These are phyloP conservation scores for Chytriomyces sp. DNA, from an alignment of 192 early-diverging fungal genomes.

Conservation along the genomic window DNA sequence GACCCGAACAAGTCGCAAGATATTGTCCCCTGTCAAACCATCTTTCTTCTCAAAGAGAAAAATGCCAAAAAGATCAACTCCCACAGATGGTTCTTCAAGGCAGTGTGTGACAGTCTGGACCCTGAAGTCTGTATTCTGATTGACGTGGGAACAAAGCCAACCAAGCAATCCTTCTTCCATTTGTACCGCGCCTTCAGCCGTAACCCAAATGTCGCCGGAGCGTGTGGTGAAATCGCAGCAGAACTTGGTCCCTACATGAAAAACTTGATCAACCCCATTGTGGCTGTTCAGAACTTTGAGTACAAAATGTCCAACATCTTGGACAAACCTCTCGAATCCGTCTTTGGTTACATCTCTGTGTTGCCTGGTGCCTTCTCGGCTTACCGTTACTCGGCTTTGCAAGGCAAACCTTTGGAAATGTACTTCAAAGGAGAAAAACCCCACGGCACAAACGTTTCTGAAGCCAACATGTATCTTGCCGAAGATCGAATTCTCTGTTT, in stretches of 20 bases:
- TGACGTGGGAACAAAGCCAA: slow-evolving; percentile 77
- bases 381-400: slow-evolving; percentile 85
- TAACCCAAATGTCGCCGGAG: slow-evolving; percentile 72
- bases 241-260: slow-evolving; percentile 64
- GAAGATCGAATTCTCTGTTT: slow-evolving; percentile 95
- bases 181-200: slow-evolving; percentile 68
- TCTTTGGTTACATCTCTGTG: slow-evolving; percentile 87
- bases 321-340: slow-evolving; percentile 93
- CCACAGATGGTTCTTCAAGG: slow-evolving; percentile 78
- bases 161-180: slow-evolving; percentile 57
- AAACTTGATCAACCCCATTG: slow-evolving; percentile 82
- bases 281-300: slow-evolving; percentile 97
- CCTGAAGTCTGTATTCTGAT: slow-evolving; percentile 74
- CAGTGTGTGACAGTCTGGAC: slow-evolving; percentile 67
- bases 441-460: slow-evolving; percentile 82
- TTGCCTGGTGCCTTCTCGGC: slow-evolving; percentile 95
- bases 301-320: slow-evolving; percentile 98
- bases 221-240: slow-evolving; percentile 77
- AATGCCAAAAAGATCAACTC: slow-evolving; percentile 71
- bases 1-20: slow-evolving; percentile 29
- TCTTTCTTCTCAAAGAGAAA: slow-evolving; percentile 64
- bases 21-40: slow-evolving; percentile 51
- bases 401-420: slow-evolving; percentile 71
- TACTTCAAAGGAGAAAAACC: slow-evolving; percentile 94
- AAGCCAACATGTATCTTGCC: slow-evolving; percentile 92